phyloP scores from a whole-genome alignment of 2,329 filamentous ascomycete species.

The Alternaria gaisen region DNA sequence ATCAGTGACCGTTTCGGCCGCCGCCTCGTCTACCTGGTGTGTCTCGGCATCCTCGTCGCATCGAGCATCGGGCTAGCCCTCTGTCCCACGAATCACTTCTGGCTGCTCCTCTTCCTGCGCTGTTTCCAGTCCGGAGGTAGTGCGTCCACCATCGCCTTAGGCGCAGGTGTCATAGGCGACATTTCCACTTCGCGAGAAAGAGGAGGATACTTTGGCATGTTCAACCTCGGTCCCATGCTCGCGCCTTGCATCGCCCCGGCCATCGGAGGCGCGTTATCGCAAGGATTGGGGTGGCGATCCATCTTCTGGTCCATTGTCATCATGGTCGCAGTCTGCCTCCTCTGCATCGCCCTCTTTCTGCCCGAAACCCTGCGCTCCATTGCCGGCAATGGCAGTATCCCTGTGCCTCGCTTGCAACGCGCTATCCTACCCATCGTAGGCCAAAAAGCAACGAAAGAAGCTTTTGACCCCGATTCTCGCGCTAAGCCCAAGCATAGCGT shows the following conservation, averaged over 20 bases:
- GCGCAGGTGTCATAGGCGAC: slow-evolving; percentile 76
- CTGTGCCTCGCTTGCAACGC: slow-evolving; percentile 30
- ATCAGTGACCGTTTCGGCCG: slow-evolving; percentile 62
- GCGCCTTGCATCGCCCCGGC: slow-evolving; percentile 43
- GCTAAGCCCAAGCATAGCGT: slow-evolving; percentile 32
- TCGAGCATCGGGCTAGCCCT: slow-evolving; percentile 49
- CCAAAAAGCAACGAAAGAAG: slow-evolving; percentile 27
- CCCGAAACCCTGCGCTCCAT: slow-evolving; percentile 55
- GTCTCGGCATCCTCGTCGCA: slow-evolving; percentile 44
- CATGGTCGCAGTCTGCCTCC: slow-evolving; percentile 48
- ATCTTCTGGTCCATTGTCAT: slow-evolving; percentile 54
- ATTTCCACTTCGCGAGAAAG: slow-evolving; percentile 73
- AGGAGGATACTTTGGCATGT: slow-evolving; percentile 75
- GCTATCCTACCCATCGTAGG: slow-evolving; percentile 36
- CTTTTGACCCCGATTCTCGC: slow-evolving; percentile 18
- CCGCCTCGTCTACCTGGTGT: slow-evolving; percentile 60
- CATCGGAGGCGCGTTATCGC: slow-evolving; percentile 46
- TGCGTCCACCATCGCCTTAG: slow-evolving; percentile 62
- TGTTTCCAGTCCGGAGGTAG: slow-evolving; percentile 52
- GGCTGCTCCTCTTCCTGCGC: slow-evolving; percentile 45
- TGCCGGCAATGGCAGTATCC: slow-evolving; percentile 50
- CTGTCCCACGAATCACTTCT: slow-evolving; percentile 43
- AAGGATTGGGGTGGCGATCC: slow-evolving; percentile 47
- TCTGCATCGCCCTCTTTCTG: slow-evolving; percentile 49
- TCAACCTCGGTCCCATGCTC: slow-evolving; percentile 61